Evolutionary conservation across 352 stramenopile genomes (phyloP), one percentile per base, ranked within the genome.

Genomic region (Phytophthora pluvialis): DNA sequence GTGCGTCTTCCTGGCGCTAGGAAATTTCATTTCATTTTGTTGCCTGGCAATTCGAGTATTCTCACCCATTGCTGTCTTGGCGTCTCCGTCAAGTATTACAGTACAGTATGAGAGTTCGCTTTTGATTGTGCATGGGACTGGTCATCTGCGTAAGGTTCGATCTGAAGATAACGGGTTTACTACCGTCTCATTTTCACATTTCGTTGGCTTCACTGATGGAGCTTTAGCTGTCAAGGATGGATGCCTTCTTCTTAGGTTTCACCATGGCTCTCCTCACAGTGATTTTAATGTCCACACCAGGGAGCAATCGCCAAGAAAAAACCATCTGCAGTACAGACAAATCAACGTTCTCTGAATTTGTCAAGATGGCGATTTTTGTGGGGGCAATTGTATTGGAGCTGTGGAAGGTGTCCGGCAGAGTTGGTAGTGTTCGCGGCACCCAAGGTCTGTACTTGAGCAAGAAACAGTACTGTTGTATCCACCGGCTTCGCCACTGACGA

Each of bases 191-290:
- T 13, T 50, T 50, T 50, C 44, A 11, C 25, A 16, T 50, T 35
- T 50, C 26, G 8, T 33, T 10, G 26, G 12, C 5, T 29, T 29
- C 12, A 21, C 5, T 9, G 4, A 56, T 56, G 48, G 12, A 56
- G 13, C 16, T 43, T 18, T 57, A 21, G n/a, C 12, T 36, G 5
- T 57, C 49, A 11, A 57, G 25, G 28, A 1, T 45, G 33, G 35
- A 46, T 38, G 35, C 49, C 21, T 57, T 57, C 25, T 57, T 47
- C 49, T 46, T 57, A 32, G 49, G 33, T 13, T 25, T 45, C 35
- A 8, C 15, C 3, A 46, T 35, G 6, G 35, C 49, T 12, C 38
- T 57, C 36, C 8, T 46, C 13, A 35, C 28, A 7, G 13, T 57
- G 49, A 46, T 46, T 26, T 12, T 56, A 29, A 4, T 46, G 25